Conservation (phyloP, 805 yeast species). For the Teunomyces panamensis region DNA sequence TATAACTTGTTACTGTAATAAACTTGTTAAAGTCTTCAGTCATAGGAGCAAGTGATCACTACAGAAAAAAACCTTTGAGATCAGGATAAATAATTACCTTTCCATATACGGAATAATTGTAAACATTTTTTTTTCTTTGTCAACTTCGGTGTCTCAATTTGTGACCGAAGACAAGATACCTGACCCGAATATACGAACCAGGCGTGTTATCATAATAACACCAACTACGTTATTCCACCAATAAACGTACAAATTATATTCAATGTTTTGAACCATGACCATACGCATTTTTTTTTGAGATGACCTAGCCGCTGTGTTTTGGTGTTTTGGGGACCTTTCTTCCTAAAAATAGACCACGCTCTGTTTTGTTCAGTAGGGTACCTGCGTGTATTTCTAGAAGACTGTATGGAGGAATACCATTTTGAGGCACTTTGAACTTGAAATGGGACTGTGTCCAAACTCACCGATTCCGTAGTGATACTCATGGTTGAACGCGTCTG, state of each 20-base stretch:
- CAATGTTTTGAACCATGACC: background rate
- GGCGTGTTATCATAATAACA: background rate
- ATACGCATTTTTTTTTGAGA: background rate
- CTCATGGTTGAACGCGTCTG: background rate
- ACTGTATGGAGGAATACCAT: background rate
- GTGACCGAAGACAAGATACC: background rate
- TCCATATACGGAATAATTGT: constrained; percentile 10
- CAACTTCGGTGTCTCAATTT: background rate
- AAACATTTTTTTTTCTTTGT: constrained; percentile 5
- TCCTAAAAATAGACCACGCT: background rate
- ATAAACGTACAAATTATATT: background rate
- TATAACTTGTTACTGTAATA: background rate
- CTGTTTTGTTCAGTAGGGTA: background rate
- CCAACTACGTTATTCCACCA: background rate
- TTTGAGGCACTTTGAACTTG: background rate
- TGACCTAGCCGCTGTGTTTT: background rate
- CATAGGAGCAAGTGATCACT: background rate
- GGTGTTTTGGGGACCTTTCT: background rate
- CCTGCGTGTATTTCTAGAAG: background rate
- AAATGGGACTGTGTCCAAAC: background rate
- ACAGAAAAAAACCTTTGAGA: background rate
- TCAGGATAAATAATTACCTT: constrained; percentile 8
- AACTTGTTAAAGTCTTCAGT: background rate
- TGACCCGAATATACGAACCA: background rate
- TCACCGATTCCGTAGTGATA: background rate